Evolutionary conservation across 257 asterid species (phyloP), one percentile per base, ranked within the genome.

Genomic region (Linaria vulgaris): DNA sequence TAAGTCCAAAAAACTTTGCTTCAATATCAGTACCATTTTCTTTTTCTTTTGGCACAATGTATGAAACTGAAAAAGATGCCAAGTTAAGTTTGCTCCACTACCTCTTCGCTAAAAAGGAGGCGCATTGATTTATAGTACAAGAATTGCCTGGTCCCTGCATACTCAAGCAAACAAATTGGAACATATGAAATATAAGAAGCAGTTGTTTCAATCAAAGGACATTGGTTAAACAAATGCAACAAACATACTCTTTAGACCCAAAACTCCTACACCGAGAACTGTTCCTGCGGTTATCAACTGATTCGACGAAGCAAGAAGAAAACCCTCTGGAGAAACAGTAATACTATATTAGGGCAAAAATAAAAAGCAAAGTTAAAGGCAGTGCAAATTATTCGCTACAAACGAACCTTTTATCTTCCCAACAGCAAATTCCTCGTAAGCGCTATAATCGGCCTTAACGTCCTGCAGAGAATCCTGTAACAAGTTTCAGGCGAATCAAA

Each of bases 381-480:
- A 43, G 61, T 37, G 5, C 17, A 64, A 24, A 75, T 61, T 46
- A 56, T 61, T 45, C 56, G 61, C 69, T 53, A 52, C 38, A 17
- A 50, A 61, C 70, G 38, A 47, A 92, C 98, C 98, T 83, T 81
- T 87, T 56, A 84, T 69, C 90, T 85, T 87, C 78, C 76, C 86
- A 67, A 90, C 69, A 66, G 56, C 90, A 63, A 78, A 25, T 60
- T 82, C 85, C 92, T 90, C 99, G 41, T 90, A 94, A 23, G 66
- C 79, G 56, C 51, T 54, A 65, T 70, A 90, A 2, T 83, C 96
- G 64, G 96, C 77, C 83, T 84, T 94, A 43, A 80, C 78, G 69
- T 83, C 92, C 61, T 84, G 90, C 73, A 87, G 70, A 74, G 86
- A 71, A 77, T 82, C 96, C 98, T 88, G 91, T 71, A 82, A 66